Evolutionary conservation across 1,139 yeast species (phyloP).

Genomic region (Protomyces inundatus): DNA sequence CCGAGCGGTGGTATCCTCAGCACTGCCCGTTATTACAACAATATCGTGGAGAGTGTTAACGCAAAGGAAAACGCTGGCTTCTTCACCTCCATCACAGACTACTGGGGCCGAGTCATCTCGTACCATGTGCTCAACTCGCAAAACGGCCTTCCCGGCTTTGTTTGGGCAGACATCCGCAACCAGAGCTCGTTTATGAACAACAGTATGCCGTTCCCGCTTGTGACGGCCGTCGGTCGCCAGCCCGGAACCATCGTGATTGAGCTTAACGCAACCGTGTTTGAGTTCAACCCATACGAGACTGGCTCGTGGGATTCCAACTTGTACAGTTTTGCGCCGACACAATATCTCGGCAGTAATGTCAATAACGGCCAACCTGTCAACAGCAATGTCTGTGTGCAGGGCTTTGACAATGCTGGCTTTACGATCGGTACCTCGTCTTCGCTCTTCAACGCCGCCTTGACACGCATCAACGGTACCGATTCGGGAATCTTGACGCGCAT

Average conservation of each 20-base stretch:
- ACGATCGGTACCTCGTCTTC: conserved; percentile 70
- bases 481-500: conserved; percentile 46
- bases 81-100: conserved; percentile 71
- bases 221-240: conserved; percentile 69
- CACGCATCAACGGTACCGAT: conserved; percentile 20
- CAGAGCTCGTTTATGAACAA: conserved; percentile 50
- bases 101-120: conserved; percentile 73
- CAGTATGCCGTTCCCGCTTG: conserved; percentile 77
- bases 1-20: conserved; percentile 42
- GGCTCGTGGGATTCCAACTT: conserved; percentile 82
- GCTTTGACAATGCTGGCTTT: conserved; percentile 70
- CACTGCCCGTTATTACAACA: conserved; percentile 49
- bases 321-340: conserved; percentile 59
- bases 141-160: conserved; percentile 56
- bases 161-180: conserved; percentile 59
- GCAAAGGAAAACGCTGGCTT: conserved; percentile 72
- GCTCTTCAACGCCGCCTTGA: conserved; percentile 39
- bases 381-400: conserved; percentile 46
- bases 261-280: conserved; percentile 58
- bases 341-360: conserved; percentile 68
- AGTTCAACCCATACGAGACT: conserved; percentile 73
- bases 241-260: conserved; percentile 44
- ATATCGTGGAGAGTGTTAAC: conserved; percentile 51
- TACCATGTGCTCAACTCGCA: conserved; percentile 56
- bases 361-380: conserved; percentile 47